Evolutionary conservation across 352 stramenopile genomes (phyloP).

Genomic region (Thraustochytrium sp.): DNA sequence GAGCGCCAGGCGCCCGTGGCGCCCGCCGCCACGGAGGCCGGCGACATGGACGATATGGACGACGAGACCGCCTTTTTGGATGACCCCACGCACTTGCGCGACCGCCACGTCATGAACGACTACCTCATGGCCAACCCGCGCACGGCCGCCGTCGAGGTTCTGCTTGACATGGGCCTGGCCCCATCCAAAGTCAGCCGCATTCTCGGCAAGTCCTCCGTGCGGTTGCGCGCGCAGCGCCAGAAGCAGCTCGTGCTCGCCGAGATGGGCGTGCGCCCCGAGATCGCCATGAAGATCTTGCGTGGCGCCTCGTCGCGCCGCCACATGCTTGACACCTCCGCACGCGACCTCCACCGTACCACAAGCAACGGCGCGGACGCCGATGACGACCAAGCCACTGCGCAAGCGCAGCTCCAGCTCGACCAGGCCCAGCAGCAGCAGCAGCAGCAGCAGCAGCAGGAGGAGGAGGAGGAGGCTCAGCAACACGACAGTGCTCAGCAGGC

Average conservation of each 20-base stretch:
- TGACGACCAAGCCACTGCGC: too few species aligned
- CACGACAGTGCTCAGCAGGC: too few species aligned
- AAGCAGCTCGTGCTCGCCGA: conserved; percentile 7
- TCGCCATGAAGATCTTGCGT: conserved; percentile 11
- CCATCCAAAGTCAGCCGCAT: background rate
- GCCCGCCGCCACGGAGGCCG: background rate
- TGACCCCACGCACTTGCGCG: background rate
- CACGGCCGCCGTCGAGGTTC: background rate
- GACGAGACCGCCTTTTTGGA: conserved; percentile 56
- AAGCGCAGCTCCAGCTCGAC: too few species aligned
- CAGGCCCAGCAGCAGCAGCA: too few species aligned
- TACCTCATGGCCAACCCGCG: conserved; percentile 19
- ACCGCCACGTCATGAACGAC: background rate
- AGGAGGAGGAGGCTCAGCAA: too few species aligned
- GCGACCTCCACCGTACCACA: too few species aligned
- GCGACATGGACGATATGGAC: conserved; percentile 67
- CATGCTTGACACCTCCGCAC: too few species aligned
- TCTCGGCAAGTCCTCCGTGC: background rate
- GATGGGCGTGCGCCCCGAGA: conserved; percentile 16
- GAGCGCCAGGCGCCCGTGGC: background rate
- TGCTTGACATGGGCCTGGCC: conserved; percentile 23
- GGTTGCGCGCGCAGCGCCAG: conserved; percentile 6
- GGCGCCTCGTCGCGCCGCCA: background rate
- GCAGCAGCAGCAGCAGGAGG: too few species aligned
- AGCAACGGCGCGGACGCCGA: too few species aligned